Conservation (phyloP, 192 early-diverging fungal species). For the Backusella mclennaniae region DNA sequence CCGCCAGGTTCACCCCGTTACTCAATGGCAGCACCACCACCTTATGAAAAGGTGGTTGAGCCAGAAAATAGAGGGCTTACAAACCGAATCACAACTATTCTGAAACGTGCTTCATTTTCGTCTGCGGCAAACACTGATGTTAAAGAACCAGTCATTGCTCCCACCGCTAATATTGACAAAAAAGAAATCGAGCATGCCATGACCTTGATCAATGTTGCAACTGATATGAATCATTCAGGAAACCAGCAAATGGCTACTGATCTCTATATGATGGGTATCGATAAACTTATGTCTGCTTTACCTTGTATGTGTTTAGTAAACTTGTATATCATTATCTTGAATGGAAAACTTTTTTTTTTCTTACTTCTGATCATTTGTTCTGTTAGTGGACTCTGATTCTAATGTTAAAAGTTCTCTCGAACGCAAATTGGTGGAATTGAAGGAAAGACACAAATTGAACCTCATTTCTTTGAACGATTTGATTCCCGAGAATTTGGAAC, state of each 20-base stretch:
- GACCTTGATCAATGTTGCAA: conserved; percentile 22
- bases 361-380: background rate
- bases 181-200: conserved; percentile 24
- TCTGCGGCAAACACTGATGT: background rate
- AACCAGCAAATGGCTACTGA: conserved; percentile 28
- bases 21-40: conserved; percentile 17
- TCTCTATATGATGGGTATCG: conserved; percentile 27
- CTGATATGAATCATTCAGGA: conserved; percentile 18
- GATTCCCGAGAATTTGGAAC: background rate
- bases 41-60: conserved; percentile 10
- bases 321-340: background rate
- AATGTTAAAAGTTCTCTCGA: conserved; percentile 11
- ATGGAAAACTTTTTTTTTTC: background rate
- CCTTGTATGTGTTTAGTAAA: conserved; percentile 15
- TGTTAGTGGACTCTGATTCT: conserved; percentile 20
- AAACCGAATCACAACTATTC: background rate
- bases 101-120: conserved; percentile 21
- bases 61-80: conserved; percentile 9
- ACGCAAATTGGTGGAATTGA: conserved; percentile 17
- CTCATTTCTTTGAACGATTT: conserved; percentile 9
- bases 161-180: conserved; percentile 7
- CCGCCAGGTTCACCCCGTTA: conserved; percentile 13
- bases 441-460: conserved; percentile 9
- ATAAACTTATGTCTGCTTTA: conserved; percentile 19
- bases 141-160: background rate